Evolutionary conservation across 2,329 filamentous ascomycete genomes (phyloP), one percentile per base, ranked within the genome.

Genomic region (Tetracladium maxilliforme): DNA sequence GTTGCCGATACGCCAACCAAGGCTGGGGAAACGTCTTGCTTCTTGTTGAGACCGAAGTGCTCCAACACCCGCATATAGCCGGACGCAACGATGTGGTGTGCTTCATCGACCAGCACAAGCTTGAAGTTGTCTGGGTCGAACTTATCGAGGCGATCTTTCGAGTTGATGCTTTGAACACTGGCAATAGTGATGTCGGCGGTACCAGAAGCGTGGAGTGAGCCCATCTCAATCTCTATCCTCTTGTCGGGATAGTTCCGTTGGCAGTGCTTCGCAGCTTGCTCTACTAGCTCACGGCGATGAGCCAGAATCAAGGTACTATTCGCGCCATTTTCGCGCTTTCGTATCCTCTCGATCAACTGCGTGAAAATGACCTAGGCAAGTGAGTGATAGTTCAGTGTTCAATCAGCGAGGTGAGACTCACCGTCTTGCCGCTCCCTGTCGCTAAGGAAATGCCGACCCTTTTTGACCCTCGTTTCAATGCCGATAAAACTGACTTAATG

Each of bases 71-170:
- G 63, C 33, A 92, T 60, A 42, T 95, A 95, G 6, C 73, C 71
- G 3, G 70, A 63, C 1, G 90, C 80, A 22, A 94, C 86, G 26
- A 95, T 92, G 49, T 98, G 90, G 47, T 98, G 90, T 5, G 87
- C 90, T 51, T 98, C 90, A 36, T 98, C 90, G 4, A 98, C 87
- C 4, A 98, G 63, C 1, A 98, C 57, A 1, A 98, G 68, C 51
- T 98, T 98, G 59, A 87, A 95, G 6, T 57, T 58, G 1, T 48
- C 49, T 0, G 84, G 79, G 36, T 92, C 70, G 40, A 87, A 95
- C 44, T 93, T 94, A 18, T 49, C 44, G n/a, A 95, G 62, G 3
- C 90, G 69, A 26, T 75, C 68, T 9, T 70, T 68, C 5, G 81
- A 92, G 6, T 64, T 70, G 38, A 98, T 71, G 47, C 82, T 94